phyloP scores from a whole-genome alignment of 2,329 filamentous ascomycete genomes.

The Arthrobotrys pseudoclavata region DNA sequence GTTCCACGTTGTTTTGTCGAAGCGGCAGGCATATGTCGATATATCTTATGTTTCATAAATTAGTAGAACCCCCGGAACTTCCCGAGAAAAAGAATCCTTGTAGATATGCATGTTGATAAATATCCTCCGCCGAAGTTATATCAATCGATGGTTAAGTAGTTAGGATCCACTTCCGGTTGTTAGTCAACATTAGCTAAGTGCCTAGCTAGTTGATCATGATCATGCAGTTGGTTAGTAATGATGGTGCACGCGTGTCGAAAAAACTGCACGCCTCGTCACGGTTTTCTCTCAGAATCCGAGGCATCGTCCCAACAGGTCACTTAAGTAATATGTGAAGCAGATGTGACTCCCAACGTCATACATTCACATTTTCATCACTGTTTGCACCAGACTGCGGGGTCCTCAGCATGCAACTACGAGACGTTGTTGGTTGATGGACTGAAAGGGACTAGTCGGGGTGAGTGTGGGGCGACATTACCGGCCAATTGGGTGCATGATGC shows the following conservation, averaged over 20 bases:
- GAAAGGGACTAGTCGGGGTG: conserved; percentile 28
- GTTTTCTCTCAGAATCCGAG: conserved; percentile 9
- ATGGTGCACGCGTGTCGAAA: too few relatives aligned
- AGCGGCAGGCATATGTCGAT: too few relatives aligned
- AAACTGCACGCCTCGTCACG: neutral
- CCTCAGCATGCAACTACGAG: neutral
- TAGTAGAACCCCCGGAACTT: too few relatives aligned
- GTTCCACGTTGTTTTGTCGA: too few relatives aligned
- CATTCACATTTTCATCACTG: conserved; percentile 13
- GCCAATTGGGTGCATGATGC: conserved; percentile 52
- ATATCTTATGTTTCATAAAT: too few relatives aligned
- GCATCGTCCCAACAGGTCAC: neutral
- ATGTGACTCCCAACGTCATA: conserved; percentile 44
- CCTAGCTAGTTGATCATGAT: neutral
- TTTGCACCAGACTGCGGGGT: conserved; percentile 19
- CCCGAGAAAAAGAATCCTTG: too few relatives aligned
- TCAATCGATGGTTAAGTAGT: too few relatives aligned
- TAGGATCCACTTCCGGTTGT: neutral
- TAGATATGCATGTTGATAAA: too few relatives aligned
- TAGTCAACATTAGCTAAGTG: neutral
- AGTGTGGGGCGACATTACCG: conserved; percentile 34
- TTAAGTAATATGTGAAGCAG: neutral
- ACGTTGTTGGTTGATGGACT: conserved; percentile 18
- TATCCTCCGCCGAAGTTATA: neutral
- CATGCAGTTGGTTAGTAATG: too few relatives aligned